These are phyloP conservation scores for Pleurotus sapidus DNA, from an alignment of 768 basidiomycete species.

Conservation along the genomic window DNA sequence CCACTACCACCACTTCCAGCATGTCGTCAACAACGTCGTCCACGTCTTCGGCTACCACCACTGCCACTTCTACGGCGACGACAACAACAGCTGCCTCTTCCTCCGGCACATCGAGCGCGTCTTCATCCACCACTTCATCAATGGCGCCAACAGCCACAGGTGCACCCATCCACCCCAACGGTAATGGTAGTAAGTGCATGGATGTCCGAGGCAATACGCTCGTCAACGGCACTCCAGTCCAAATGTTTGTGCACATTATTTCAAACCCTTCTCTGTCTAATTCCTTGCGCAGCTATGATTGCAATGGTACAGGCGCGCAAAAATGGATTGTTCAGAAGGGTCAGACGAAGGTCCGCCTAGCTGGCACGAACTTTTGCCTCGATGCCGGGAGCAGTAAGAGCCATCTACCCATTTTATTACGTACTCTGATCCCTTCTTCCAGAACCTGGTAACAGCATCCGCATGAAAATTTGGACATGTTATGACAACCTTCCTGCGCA, in stretches of 20 bases:
- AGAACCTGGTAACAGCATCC: neutral
- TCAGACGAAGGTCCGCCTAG: conserved; percentile 19
- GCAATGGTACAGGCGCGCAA: conserved; percentile 28
- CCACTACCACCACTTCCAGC: too few species aligned
- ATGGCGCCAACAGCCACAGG: too few species aligned
- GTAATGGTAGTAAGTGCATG: conserved; percentile 20
- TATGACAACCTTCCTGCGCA: neutral
- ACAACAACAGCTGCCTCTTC: too few species aligned
- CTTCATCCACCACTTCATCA: too few species aligned
- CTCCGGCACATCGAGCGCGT: too few species aligned
- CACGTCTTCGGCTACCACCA: neutral
- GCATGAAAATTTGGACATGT: neutral
- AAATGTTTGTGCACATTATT: conserved; percentile 20
- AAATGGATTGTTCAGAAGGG: conserved; percentile 24
- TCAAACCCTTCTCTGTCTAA: neutral
- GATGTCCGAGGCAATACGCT: conserved; percentile 24
- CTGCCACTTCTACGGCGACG: too few species aligned
- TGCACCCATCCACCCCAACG: too few species aligned
- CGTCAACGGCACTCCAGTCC: conserved; percentile 29
- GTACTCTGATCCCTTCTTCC: too few species aligned
- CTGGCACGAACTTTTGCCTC: conserved; percentile 23
- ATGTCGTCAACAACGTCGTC: neutral
- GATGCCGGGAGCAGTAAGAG: neutral
- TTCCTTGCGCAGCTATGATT: conserved; percentile 24
- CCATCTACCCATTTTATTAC: too few species aligned